phyloP scores from a whole-genome alignment of 257 asterid species.

The Mentha longifolia region DNA sequence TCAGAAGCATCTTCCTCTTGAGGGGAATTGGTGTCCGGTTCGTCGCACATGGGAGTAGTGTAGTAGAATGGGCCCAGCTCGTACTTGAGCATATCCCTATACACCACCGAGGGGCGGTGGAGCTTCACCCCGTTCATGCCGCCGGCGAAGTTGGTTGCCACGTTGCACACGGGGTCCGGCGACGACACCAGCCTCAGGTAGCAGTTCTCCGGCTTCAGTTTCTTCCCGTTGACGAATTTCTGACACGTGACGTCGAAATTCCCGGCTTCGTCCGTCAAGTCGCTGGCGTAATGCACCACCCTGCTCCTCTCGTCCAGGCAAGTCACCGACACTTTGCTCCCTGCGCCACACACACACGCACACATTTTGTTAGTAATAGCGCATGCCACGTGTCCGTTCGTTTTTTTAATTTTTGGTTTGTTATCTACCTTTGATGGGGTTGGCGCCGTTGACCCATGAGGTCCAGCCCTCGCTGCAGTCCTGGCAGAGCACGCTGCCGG shows the following conservation, averaged over 20 bases:
- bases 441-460: conserved; percentile 73
- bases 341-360: conserved; percentile 43
- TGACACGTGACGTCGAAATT: conserved; percentile 55
- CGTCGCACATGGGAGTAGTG: conserved; percentile 93
- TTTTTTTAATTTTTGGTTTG: too few species aligned
- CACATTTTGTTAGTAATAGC: too few species aligned
- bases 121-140: conserved; percentile 77
- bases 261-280: conserved; percentile 69
- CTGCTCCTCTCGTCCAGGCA: conserved; percentile 73
- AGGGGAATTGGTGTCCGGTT: conserved; percentile 52
- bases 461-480: conserved; percentile 73
- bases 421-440: conserved; percentile 66
- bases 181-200: conserved; percentile 79
- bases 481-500: conserved; percentile 87
- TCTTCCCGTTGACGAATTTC: conserved; percentile 49
- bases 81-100: conserved; percentile 63
- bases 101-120: conserved; percentile 60
- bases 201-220: conserved; percentile 58
- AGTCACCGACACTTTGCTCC: conserved; percentile 72
- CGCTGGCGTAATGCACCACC: conserved; percentile 73
- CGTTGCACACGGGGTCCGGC: conserved; percentile 80
- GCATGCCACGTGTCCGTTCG: neutral
- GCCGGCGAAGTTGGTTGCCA: conserved; percentile 78
- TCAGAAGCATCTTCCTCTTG: neutral
- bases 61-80: conserved; percentile 71